Percentiles rank a stretch among this genome's conserved stretches.
phyloP scores from a whole-genome alignment of 2,329 filamentous ascomycete genomes.

The Venturia carpophila region DNA sequence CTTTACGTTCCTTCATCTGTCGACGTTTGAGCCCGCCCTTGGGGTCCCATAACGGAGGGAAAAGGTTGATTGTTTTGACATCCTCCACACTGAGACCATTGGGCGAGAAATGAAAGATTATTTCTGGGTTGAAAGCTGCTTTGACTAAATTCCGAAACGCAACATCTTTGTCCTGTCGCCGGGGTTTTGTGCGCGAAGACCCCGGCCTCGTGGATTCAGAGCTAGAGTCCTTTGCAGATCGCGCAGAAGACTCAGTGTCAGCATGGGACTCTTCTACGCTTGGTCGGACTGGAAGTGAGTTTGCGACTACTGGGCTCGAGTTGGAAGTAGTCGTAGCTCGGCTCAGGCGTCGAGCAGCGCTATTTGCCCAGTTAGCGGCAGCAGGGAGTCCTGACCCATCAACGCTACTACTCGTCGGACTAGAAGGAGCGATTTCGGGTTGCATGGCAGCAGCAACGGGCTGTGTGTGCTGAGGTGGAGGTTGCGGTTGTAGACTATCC shows the following conservation, averaged over 20 bases:
- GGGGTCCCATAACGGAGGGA: conserved; percentile 74
- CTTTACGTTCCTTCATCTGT: conserved; percentile 59
- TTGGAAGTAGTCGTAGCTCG: conserved; percentile 73
- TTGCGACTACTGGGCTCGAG: conserved; percentile 63
- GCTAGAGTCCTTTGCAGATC: conserved; percentile 1
- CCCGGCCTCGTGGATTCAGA: conserved; percentile 16
- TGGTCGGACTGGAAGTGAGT: conserved; percentile 35
- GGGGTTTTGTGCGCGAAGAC: conserved; percentile 17
- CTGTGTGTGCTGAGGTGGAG: conserved; percentile 43
- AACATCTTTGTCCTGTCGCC: conserved; percentile 20
- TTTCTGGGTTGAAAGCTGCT: conserved; percentile 30
- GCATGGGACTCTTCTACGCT: neutral
- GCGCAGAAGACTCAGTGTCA: neutral
- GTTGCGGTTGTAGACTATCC: conserved; percentile 35
- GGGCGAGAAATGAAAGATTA: conserved; percentile 48
- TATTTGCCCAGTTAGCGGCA: conserved; percentile 85
- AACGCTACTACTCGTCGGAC: conserved; percentile 48
- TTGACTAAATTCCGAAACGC: conserved; percentile 19
- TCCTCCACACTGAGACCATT: conserved; percentile 41
- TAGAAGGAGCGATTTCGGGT: conserved; percentile 60
- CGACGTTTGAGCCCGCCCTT: conserved; percentile 75
- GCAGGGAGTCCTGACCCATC: conserved; percentile 88
- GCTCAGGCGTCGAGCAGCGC: conserved; percentile 64
- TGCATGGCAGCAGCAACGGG: conserved; percentile 49
- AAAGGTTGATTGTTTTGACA: conserved; percentile 46